Conservation (phyloP, 148 eudicot species). For the Rhododendron kiyosumense region DNA sequence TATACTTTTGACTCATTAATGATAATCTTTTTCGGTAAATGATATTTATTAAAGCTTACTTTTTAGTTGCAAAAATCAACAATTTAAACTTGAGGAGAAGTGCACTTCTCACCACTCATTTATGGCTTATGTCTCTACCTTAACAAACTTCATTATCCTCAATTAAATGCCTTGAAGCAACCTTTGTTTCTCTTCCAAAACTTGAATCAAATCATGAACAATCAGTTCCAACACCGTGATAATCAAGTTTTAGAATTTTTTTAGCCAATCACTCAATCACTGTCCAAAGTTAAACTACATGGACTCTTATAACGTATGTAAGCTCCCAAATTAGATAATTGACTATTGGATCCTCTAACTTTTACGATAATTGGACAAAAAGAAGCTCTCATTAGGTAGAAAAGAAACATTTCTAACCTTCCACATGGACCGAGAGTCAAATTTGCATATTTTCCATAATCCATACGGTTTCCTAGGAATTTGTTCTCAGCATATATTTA, state of each 20-base stretch:
- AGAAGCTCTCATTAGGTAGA: not conserved
- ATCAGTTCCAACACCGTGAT: not conserved
- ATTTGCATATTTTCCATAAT: not conserved
- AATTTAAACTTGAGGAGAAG: not conserved
- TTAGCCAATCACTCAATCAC: not conserved
- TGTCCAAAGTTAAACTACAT: not conserved
- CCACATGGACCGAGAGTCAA: not conserved
- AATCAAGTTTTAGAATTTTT: not conserved
- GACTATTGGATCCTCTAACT: not conserved
- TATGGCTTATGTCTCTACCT: not conserved
- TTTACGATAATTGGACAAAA: not conserved
- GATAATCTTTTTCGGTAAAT: not conserved
- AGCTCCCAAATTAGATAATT: not conserved
- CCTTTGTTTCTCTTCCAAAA: not conserved
- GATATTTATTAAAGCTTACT: not conserved
- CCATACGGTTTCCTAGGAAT: not conserved
- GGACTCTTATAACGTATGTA: not conserved
- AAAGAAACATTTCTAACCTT: not conserved
- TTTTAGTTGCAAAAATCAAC: not conserved
- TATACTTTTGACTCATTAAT: not conserved
- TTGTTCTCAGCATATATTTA: not conserved
- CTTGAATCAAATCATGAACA: not conserved
- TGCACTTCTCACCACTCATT: not conserved
- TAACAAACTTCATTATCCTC: not conserved
- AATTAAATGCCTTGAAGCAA: not conserved